phyloP scores from a whole-genome alignment of 768 basidiomycete species.

The Suillus subaureus region DNA sequence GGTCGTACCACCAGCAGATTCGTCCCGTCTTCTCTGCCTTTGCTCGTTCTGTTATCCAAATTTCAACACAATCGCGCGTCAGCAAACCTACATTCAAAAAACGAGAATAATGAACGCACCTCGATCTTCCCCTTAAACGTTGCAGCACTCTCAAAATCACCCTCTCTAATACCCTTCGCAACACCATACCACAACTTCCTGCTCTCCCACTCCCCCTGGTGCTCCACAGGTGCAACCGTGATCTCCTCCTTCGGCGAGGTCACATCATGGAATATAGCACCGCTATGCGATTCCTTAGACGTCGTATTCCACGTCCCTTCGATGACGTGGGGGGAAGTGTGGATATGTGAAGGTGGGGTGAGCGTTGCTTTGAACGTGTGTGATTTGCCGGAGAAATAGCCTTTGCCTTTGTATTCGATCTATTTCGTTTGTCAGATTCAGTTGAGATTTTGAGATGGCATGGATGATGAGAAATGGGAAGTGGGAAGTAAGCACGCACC shows the following conservation, averaged over 20 bases:
- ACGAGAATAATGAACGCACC: slow-evolving; percentile 22
- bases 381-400: slow-evolving; percentile 91
- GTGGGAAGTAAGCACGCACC: slow-evolving; percentile 32
- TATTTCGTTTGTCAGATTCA: slow-evolving; percentile 39
- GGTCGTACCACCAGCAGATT: slow-evolving; percentile 64
- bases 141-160: slow-evolving; percentile 91
- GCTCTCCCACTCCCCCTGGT: slow-evolving; percentile 85
- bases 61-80: not conserved
- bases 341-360: slow-evolving; percentile 48
- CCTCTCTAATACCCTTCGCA: slow-evolving; percentile 86
- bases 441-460: slow-evolving; percentile 35
- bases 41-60: slow-evolving; percentile 74
- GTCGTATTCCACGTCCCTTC: slow-evolving; percentile 84
- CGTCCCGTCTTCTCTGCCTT: slow-evolving; percentile 84
- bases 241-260: slow-evolving; percentile 75
- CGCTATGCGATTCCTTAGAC: slow-evolving; percentile 51
- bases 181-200: slow-evolving; percentile 83
- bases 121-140: slow-evolving; percentile 90
- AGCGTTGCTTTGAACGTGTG: slow-evolving; percentile 89
- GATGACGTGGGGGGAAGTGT: slow-evolving; percentile 51
- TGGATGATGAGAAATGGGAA: not conserved
- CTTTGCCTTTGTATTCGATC: slow-evolving; percentile 96
- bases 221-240: slow-evolving; percentile 55
- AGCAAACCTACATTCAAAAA: not conserved
- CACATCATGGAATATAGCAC: slow-evolving; percentile 75